Conservation (phyloP, 495 filamentous ascomycete species). For the Collariella sp. region DNA sequence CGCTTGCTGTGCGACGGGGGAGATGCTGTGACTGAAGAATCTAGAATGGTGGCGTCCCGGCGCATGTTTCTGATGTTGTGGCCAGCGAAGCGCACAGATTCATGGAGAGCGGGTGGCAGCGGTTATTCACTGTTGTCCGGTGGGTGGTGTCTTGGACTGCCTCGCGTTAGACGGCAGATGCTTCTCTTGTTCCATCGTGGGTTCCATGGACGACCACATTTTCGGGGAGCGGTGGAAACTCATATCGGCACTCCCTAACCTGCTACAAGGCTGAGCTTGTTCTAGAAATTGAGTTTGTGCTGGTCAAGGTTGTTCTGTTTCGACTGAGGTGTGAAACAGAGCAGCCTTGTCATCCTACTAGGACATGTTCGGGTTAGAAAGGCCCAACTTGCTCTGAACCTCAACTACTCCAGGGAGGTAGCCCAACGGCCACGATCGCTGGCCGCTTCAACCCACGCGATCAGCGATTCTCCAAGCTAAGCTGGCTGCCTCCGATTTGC, state of each 20-base stretch:
- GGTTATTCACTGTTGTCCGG: background rate
- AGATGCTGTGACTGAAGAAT: background rate
- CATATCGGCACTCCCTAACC: too few species aligned
- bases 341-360: background rate
- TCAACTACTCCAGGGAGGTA: too few species aligned
- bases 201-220: too few species aligned
- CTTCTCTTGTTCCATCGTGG: background rate
- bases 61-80: background rate
- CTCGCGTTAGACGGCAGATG: background rate
- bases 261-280: background rate
- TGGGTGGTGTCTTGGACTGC: background rate
- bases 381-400: too few species aligned
- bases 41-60: background rate
- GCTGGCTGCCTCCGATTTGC: too few species aligned
- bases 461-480: too few species aligned
- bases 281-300: background rate
- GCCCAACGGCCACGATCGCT: too few species aligned
- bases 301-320: background rate
- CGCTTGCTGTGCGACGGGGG: background rate
- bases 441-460: too few species aligned
- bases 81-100: background rate
- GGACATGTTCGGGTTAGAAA: too few species aligned
- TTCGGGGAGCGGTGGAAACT: too few species aligned
- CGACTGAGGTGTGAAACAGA: constrained; percentile 1
- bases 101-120: too few species aligned